Evolutionary conservation across 345 rosid genomes (phyloP).

Genomic region (Populus nigra): DNA sequence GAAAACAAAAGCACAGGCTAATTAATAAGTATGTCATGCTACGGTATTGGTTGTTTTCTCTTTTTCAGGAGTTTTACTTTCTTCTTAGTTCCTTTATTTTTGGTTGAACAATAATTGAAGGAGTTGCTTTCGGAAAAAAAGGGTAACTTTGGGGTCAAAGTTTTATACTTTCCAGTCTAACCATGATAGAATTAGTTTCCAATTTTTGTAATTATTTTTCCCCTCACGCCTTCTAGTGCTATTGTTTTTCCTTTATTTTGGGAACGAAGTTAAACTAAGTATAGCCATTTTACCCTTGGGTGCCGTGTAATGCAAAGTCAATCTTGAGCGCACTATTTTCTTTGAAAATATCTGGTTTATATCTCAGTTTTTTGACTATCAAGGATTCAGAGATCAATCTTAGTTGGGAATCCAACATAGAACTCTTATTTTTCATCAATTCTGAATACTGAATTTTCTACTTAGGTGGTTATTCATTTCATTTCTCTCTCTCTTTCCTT

Average conservation of each 20-base stretch:
- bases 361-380: not conserved
- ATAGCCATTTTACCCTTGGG: not conserved
- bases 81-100: constrained; percentile 8
- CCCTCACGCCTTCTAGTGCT: too few species aligned
- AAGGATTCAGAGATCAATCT: not conserved
- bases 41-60: constrained; percentile 13
- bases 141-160: not conserved
- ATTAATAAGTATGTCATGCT: constrained; percentile 59
- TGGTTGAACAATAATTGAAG: not conserved
- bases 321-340: not conserved
- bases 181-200: not conserved
- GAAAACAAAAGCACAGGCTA: constrained; percentile 68
- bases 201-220: not conserved
- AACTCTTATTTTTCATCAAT: not conserved
- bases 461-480: not conserved
- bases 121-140: not conserved
- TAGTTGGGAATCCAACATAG: not conserved
- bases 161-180: not conserved
- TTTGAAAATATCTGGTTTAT: not conserved
- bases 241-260: too few species aligned
- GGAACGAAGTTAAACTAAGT: not conserved
- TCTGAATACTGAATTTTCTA: not conserved
- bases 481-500: not conserved
- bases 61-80: not conserved
- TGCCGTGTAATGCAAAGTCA: not conserved